phyloP scores from a whole-genome alignment of 108 stramenopile genomes.

The Cyclotella atomus region DNA sequence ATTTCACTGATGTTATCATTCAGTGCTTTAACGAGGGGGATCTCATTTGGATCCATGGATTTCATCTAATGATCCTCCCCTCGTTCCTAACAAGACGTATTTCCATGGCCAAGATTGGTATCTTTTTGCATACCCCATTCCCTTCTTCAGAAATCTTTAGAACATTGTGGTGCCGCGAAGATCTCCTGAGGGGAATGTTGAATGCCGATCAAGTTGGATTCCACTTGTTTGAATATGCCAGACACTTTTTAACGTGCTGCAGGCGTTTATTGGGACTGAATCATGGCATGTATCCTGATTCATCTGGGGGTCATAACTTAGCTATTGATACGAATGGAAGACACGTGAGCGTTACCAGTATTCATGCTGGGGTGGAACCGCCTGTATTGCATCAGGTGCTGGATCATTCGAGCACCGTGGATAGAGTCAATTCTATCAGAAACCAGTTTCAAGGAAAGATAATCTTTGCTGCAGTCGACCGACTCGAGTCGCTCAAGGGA shows the following conservation, averaged over 20 bases:
- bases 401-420: constrained; percentile 61
- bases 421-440: constrained; percentile 61
- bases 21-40: constrained; percentile 90
- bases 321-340: constrained; percentile 94
- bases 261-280: constrained; percentile 94
- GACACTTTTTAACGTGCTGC: constrained; percentile 98
- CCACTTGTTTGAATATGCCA: constrained; percentile 98
- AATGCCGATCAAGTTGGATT: constrained; percentile 98
- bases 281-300: constrained; percentile 93
- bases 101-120: constrained; percentile 87
- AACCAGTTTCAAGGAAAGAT: constrained; percentile 81
- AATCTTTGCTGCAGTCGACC: constrained; percentile 92
- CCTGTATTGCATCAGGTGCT: constrained; percentile 84
- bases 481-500: constrained; percentile 95
- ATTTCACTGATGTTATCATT: constrained; percentile 87
- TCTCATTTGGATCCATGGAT: constrained; percentile 98
- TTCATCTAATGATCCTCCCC: constrained; percentile 97
- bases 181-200: constrained; percentile 94
- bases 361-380: constrained; percentile 96
- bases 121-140: constrained; percentile 99
- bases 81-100: constrained; percentile 90
- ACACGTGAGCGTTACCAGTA: constrained; percentile 92
- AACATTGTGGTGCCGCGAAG: constrained; percentile 93
- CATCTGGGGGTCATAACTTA: constrained; percentile 81
- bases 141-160: constrained; percentile 98